phyloP scores from a whole-genome alignment of 805 yeast genomes.

The Lipomyces starkeyi region DNA sequence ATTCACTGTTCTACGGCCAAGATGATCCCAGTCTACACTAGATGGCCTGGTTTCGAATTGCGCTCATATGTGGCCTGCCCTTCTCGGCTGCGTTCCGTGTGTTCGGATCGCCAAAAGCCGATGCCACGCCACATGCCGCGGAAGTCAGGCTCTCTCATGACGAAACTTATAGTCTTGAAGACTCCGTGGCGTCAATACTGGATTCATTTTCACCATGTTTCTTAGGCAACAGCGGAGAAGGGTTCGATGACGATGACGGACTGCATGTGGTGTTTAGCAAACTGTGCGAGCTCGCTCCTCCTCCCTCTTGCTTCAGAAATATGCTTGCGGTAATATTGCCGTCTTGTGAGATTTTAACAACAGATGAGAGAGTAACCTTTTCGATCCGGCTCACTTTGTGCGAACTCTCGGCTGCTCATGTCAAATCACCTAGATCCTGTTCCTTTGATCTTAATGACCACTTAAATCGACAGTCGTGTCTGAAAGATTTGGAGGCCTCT shows the following conservation, averaged over 20 bases:
- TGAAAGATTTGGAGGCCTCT: slow-evolving; percentile 21
- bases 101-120: background rate
- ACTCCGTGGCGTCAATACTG: slow-evolving; percentile 8
- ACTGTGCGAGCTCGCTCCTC: slow-evolving; percentile 33
- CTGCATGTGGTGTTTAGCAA: slow-evolving; percentile 7
- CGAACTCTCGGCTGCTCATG: slow-evolving; percentile 33
- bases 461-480: slow-evolving; percentile 19
- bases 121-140: background rate
- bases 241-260: background rate
- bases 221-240: background rate
- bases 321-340: slow-evolving; percentile 29
- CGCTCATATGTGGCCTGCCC: background rate
- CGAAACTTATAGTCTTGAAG: background rate
- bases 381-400: slow-evolving; percentile 37
- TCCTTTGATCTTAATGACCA: background rate
- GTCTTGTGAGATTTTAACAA: slow-evolving; percentile 21
- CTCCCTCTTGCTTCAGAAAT: slow-evolving; percentile 35
- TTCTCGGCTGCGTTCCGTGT: slow-evolving; percentile 1
- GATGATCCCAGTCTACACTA: background rate
- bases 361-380: slow-evolving; percentile 25
- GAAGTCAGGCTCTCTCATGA: slow-evolving; percentile 3
- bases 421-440: slow-evolving; percentile 26
- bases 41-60: background rate
- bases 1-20: background rate
- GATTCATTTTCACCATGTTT: background rate